Conservation (phyloP, 176 grass and related monocot species). For the Luzula sylvatica region DNA sequence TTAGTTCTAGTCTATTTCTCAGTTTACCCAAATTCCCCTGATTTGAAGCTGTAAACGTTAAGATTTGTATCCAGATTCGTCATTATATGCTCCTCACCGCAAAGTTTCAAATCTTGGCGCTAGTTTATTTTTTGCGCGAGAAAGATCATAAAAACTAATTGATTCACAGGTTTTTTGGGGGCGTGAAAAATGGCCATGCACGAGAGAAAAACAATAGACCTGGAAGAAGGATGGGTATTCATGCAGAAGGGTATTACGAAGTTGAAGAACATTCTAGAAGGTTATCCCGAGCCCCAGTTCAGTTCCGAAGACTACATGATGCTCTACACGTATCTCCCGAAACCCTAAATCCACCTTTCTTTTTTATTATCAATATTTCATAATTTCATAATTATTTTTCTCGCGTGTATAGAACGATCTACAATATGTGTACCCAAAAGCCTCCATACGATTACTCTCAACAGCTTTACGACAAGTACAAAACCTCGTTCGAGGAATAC, state of each 20-base stretch:
- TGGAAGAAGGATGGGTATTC: conserved; percentile 74
- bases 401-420: conserved; percentile 52
- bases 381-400: neutral
- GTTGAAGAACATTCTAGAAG: conserved; percentile 77
- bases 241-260: conserved; percentile 83
- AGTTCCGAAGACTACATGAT: conserved; percentile 84
- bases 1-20: no score
- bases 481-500: conserved; percentile 71
- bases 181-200: conserved; percentile 44
- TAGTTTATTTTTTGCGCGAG: no score
- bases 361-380: no score
- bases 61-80: no score
- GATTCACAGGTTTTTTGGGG: conserved; percentile 12
- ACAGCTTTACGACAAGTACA: conserved; percentile 93
- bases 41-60: no score
- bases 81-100: no score
- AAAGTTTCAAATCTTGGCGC: no score
- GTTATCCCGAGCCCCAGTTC: conserved; percentile 56
- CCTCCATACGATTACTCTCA: conserved; percentile 72
- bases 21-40: no score
- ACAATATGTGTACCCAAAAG: conserved; percentile 97
- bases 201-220: conserved; percentile 80
- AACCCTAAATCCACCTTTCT: no score
- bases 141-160: no score
- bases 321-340: conserved; percentile 71